Evolutionary conservation across 2,329 filamentous ascomycete species (phyloP).

Genomic region (Grosmannia clavigera): DNA sequence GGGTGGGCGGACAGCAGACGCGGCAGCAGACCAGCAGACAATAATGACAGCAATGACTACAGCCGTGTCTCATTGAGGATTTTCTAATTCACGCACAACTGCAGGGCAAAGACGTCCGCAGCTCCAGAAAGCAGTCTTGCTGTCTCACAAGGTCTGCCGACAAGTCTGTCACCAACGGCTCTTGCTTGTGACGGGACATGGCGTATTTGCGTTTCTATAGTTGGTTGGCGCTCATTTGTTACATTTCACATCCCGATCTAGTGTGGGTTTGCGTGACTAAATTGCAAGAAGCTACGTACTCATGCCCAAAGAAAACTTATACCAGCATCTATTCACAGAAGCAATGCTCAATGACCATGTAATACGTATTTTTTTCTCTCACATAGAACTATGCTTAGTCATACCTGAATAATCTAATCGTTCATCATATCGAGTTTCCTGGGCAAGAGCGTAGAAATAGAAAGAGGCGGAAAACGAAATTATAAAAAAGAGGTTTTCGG

Average conservation of each 20-base stretch:
- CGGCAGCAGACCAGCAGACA: not conserved
- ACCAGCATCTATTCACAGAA: no score
- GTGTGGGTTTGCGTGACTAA: not conserved
- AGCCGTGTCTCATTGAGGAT: not conserved
- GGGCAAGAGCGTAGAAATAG: not conserved
- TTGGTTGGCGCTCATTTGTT: not conserved
- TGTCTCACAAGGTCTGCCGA: not conserved
- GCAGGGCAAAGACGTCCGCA: no score
- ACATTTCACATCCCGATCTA: not conserved
- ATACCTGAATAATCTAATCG: constrained; percentile 1
- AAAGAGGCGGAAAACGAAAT: not conserved
- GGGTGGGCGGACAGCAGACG: not conserved
- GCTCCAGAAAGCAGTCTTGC: not conserved
- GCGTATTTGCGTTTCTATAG: not conserved
- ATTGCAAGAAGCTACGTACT: no score
- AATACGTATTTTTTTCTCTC: not conserved
- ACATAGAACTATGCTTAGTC: not conserved
- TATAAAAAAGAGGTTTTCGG: not conserved
- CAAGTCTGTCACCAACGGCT: not conserved
- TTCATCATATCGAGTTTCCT: constrained; percentile 3
- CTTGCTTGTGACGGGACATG: not conserved
- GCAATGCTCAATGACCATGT: no score
- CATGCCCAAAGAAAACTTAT: no score
- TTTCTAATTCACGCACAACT: no score
- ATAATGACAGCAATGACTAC: not conserved